Evolutionary conservation across 768 basidiomycete species (phyloP), one percentile per base, ranked within the genome.

Genomic region (Pleurotus tuber-regium): DNA sequence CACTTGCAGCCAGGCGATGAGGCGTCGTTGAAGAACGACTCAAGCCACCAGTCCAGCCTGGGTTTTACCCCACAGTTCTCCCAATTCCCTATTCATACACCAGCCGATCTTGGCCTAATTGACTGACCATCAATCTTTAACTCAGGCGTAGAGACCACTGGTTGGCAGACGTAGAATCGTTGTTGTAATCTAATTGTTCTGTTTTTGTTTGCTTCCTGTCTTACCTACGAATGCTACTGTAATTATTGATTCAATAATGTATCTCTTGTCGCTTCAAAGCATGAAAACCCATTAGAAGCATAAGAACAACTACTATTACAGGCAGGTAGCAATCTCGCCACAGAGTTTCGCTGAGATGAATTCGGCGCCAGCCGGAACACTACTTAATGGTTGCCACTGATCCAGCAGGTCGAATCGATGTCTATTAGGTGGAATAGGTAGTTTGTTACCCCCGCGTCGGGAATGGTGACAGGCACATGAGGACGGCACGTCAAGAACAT

Each of bases 1-100:
- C n/a, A 57, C 57, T 30, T 78, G 76, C 56, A 64, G 63, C 19
- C 62, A 61, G 30, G 57, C 16, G 10, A 35, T 14, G 14, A 48
- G n/a, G 10, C 46, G 25, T 14, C 30, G 14, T 14, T 33, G 31
- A 14, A 28, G 24, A 19, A 30, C 46, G 18, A 31, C 46, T 21
- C 30, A 31, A 31, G n/a, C 43, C 11, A n/a, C 24, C 43, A 25
- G n/a, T 16, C 16, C 43, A 44, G 23, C 43, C 26, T 28, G 23
- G 14, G 14, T 31, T 41, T n/a, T 23, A 43, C 30, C 18, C 16
- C 21, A 18, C 33, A 8, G 24, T 11, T 46, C 16, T 51, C 31
- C 46, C 41, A 28, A 43, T 29, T 39, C 26, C 19, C 14, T 16
- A 24, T 24, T 25, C 14, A 35, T 12, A 42, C 41, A 7, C 18